Evolutionary conservation across 768 basidiomycete species (phyloP).

Genomic region (Agaricus blazei): DNA sequence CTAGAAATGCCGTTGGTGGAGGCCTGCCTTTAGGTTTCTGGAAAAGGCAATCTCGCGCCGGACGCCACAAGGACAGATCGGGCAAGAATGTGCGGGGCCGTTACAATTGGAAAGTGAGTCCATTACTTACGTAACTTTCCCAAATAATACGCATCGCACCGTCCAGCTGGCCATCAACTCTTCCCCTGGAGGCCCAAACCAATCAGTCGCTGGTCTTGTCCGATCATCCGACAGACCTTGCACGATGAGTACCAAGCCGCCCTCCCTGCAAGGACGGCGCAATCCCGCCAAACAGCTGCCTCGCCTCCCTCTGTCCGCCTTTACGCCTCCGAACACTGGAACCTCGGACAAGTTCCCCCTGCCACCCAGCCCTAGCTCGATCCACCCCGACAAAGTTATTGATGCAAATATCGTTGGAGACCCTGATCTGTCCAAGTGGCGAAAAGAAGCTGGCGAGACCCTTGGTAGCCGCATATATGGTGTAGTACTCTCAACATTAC

Average conservation of each 20-base stretch:
- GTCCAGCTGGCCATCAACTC: neutral
- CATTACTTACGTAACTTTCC: too few relatives aligned
- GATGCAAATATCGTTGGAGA: conserved; percentile 61
- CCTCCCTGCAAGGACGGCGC: conserved; percentile 34
- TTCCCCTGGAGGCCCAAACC: too few relatives aligned
- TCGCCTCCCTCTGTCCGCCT: conserved; percentile 69
- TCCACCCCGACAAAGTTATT: conserved; percentile 58
- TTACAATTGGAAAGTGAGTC: too few relatives aligned
- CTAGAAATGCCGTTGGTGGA: too few relatives aligned
- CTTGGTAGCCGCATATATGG: conserved; percentile 44
- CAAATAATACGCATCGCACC: neutral
- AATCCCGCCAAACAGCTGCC: conserved; percentile 65
- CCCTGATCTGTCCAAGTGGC: conserved; percentile 44
- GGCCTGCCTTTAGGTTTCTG: too few relatives aligned
- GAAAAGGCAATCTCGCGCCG: too few relatives aligned
- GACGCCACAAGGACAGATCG: too few relatives aligned
- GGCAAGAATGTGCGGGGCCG: too few relatives aligned
- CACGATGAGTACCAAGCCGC: conserved; percentile 16
- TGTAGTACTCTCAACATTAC: conserved; percentile 51
- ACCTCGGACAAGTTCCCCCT: conserved; percentile 63
- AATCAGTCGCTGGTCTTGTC: too few relatives aligned
- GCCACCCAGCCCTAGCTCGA: conserved; percentile 60
- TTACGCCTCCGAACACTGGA: conserved; percentile 65
- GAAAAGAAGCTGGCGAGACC: conserved; percentile 40
- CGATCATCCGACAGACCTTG: neutral